Conservation (phyloP, 176 grass and related monocot genomes). For the Alloteropsis semialata region DNA sequence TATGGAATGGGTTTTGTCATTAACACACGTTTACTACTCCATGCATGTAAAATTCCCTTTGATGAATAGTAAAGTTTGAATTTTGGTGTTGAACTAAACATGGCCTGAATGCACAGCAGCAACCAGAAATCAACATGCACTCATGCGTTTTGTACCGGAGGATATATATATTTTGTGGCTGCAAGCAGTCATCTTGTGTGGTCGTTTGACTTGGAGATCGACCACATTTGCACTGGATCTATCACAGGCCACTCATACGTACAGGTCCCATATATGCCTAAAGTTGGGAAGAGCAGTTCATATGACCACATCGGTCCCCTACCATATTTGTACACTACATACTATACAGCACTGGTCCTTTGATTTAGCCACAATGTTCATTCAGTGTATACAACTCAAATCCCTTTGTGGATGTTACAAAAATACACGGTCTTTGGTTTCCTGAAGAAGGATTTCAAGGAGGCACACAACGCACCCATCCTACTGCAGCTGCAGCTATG, state of each 20-base stretch:
- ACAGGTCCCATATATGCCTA: constrained; percentile 25
- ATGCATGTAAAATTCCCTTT: too few species aligned
- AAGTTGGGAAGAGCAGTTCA: constrained; percentile 7
- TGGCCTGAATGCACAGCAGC: too few species aligned
- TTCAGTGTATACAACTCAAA: constrained; percentile 30
- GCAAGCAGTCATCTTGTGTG: not conserved
- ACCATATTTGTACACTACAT: constrained; percentile 19
- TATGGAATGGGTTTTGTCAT: too few species aligned
- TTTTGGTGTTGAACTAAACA: too few species aligned
- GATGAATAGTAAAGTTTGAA: too few species aligned
- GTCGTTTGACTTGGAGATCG: not conserved
- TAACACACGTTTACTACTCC: too few species aligned
- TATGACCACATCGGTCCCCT: constrained; percentile 20
- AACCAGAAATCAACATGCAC: not conserved
- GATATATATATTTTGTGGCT: not conserved
- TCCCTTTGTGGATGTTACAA: constrained; percentile 25
- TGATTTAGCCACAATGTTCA: not conserved
- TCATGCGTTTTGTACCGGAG: not conserved
- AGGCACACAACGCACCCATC: not conserved
- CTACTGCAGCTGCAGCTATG: not conserved
- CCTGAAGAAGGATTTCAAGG: constrained; percentile 42
- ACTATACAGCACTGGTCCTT: constrained; percentile 14
- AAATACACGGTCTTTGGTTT: constrained; percentile 45
- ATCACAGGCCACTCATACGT: constrained; percentile 3
- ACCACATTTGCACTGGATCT: not conserved